Conservation (phyloP, 2,329 filamentous ascomycete species). For the Hawksworthiomyces lignivorus region DNA sequence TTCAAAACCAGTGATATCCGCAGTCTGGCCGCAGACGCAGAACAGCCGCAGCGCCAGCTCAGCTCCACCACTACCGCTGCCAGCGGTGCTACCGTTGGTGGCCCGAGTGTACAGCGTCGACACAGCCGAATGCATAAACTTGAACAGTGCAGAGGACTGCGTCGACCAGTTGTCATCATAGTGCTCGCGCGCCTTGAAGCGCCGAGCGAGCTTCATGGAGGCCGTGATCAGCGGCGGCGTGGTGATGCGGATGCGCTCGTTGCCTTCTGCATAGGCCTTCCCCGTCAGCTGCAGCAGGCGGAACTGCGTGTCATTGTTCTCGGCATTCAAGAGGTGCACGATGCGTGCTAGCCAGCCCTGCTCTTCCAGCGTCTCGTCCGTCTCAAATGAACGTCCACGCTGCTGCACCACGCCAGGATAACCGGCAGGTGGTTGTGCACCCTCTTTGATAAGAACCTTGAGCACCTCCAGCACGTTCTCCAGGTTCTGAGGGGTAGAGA, state of each 20-base stretch:
- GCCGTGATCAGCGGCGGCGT: slow-evolving; percentile 87
- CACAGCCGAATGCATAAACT: slow-evolving; percentile 86
- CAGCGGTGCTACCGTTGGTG: slow-evolving; percentile 29
- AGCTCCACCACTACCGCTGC: slow-evolving; percentile 56
- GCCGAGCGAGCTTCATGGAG: slow-evolving; percentile 79
- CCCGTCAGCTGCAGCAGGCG: slow-evolving; percentile 82
- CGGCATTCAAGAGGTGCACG: slow-evolving; percentile 74
- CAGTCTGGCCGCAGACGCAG: slow-evolving; percentile 83
- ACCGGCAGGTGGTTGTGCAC: slow-evolving; percentile 71
- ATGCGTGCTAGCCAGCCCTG: slow-evolving; percentile 94
- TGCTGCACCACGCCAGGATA: slow-evolving; percentile 77
- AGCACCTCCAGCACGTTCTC: slow-evolving; percentile 85
- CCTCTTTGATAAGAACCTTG: slow-evolving; percentile 88
- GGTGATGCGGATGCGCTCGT: slow-evolving; percentile 92
- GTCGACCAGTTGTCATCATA: slow-evolving; percentile 59
- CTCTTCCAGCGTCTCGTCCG: slow-evolving; percentile 95
- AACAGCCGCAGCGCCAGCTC: slow-evolving; percentile 87
- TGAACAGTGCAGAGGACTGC: slow-evolving; percentile 72
- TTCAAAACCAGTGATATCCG: slow-evolving; percentile 84
- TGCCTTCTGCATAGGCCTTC: slow-evolving; percentile 83
- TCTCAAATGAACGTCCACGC: slow-evolving; percentile 62
- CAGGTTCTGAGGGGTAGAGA: slow-evolving; percentile 69
- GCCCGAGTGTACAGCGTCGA: slow-evolving; percentile 84
- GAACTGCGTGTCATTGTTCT: slow-evolving; percentile 90
- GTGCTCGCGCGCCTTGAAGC: slow-evolving; percentile 86